Evolutionary conservation across 75 land plant genomes (phyloP).

Genomic region (Selaginella tamariscina): DNA sequence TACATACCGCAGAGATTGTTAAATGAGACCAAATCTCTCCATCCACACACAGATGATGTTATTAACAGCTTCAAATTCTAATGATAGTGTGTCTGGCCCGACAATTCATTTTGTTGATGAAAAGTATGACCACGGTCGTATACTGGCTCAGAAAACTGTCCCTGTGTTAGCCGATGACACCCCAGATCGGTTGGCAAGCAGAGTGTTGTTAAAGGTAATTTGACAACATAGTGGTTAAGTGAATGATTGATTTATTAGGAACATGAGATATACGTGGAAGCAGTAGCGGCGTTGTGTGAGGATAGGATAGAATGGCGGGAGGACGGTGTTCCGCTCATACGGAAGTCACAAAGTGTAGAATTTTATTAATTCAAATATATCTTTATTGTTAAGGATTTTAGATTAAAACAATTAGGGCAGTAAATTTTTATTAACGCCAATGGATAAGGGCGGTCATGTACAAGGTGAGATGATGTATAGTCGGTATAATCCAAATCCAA

Average conservation of each 20-base stretch:
- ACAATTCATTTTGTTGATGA: conserved; percentile 97
- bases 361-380: too few relatives aligned
- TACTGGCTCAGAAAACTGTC: conserved; percentile 78
- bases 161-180: conserved; percentile 69
- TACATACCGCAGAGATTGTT: neutral
- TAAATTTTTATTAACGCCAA: too few relatives aligned
- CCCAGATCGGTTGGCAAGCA: conserved; percentile 53
- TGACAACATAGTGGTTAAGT: too few relatives aligned
- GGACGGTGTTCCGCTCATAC: conserved; percentile 83
- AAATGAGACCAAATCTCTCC: too few relatives aligned
- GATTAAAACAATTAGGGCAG: too few relatives aligned
- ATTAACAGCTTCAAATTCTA: neutral
- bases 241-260: conserved; percentile 44
- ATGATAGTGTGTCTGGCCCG: conserved; percentile 73
- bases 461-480: too few relatives aligned
- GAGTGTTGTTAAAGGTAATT: conserved; percentile 83
- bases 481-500: too few relatives aligned
- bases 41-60: neutral
- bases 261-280: conserved; percentile 64
- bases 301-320: conserved; percentile 66
- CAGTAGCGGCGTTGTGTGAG: conserved; percentile 66
- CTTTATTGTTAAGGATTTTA: too few relatives aligned
- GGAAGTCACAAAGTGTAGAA: too few relatives aligned
- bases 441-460: too few relatives aligned
- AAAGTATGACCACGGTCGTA: conserved; percentile 69